Percentiles rank a stretch among this genome's conserved stretches.
Conservation (phyloP, 1,139 yeast genomes). For the Magnusiomyces clavatus region DNA sequence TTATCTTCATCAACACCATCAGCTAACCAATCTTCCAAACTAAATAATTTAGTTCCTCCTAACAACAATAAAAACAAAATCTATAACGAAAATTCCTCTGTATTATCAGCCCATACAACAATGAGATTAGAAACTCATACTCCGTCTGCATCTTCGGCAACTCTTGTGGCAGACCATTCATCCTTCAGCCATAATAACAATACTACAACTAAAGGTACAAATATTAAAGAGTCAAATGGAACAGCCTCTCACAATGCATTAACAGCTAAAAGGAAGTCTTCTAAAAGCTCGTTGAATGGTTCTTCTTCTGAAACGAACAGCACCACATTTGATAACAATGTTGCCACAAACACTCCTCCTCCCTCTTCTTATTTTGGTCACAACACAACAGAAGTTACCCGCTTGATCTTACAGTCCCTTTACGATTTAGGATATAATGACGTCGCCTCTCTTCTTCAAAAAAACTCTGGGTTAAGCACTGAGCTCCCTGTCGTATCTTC, state of each 20-base stretch:
- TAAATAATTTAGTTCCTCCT: background rate
- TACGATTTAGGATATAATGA: conserved; percentile 42
- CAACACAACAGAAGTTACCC: conserved; percentile 39
- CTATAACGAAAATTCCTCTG: no score
- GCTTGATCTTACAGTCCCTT: conserved; percentile 43
- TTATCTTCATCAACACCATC: background rate
- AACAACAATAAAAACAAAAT: background rate
- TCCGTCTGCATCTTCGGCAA: no score
- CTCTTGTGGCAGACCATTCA: background rate
- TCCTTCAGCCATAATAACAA: background rate
- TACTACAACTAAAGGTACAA: background rate
- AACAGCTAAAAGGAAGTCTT: background rate
- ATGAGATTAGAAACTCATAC: no score
- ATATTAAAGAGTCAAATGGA: background rate
- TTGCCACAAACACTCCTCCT: background rate
- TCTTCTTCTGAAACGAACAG: background rate
- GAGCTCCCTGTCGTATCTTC: conserved; percentile 33
- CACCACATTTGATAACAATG: background rate
- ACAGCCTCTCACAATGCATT: background rate
- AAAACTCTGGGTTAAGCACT: conserved; percentile 36
- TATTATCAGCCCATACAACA: no score
- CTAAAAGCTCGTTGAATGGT: background rate
- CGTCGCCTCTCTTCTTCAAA: conserved; percentile 36
- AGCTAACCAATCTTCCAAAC: background rate
- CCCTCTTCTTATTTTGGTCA: conserved; percentile 22